A percentile compares a stretch with the other conserved stretches of the same genome.
Conservation (phyloP, 1,139 yeast genomes). For the Saccharomyces hybrid region DNA sequence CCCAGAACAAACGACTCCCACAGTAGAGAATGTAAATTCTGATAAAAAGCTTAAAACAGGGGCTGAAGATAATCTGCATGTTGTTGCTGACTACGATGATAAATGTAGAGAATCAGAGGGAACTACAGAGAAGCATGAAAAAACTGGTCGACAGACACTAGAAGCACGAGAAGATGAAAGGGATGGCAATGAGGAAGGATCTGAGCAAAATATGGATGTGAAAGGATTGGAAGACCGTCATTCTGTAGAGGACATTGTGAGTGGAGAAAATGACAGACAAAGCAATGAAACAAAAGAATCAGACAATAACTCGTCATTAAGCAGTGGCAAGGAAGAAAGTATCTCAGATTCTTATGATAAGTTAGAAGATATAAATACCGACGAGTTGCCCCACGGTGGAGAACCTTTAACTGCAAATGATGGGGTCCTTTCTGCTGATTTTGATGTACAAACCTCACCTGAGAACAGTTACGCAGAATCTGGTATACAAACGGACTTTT, state of each 20-base stretch:
- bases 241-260: neutral
- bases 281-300: neutral
- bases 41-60: neutral
- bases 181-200: conserved; percentile 1
- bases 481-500: neutral
- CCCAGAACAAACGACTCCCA: neutral
- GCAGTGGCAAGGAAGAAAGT: conserved; percentile 3
- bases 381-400: neutral
- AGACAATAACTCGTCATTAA: neutral
- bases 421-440: neutral
- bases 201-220: neutral
- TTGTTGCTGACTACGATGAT: neutral
- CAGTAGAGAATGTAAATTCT: neutral
- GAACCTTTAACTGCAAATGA: conserved; percentile 14
- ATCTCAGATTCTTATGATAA: conserved; percentile 16
- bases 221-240: neutral
- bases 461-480: neutral
- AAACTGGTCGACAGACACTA: conserved; percentile 1
- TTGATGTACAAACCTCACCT: neutral
- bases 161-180: conserved; percentile 4
- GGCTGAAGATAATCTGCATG: neutral
- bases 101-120: conserved; percentile 2
- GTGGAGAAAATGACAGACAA: neutral
- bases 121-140: neutral
- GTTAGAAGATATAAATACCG: conserved; percentile 13